Percentiles rank a stretch among this genome's conserved stretches.
These are phyloP conservation scores for Escovopsis sp. DNA, from an alignment of 2,329 filamentous ascomycete species.

Conservation along the genomic window DNA sequence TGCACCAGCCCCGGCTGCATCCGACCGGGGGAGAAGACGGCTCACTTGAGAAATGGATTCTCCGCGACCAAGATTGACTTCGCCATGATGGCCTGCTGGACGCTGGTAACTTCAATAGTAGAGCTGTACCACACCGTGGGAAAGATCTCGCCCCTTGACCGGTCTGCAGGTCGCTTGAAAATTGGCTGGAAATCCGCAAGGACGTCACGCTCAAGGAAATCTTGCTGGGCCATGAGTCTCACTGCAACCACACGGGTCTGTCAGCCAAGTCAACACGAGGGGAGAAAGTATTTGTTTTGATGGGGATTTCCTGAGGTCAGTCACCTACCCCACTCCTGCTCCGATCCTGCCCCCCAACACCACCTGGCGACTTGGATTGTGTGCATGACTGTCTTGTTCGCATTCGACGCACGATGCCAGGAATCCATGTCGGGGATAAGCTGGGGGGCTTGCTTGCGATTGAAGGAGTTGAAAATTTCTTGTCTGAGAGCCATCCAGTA, in stretches of 20 bases:
- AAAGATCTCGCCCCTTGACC: conserved; percentile 24
- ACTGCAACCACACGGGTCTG: conserved; percentile 9
- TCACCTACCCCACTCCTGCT: conserved; percentile 23
- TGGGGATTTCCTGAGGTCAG: not conserved
- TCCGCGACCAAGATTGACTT: conserved; percentile 26
- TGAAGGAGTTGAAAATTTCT: conserved; percentile 27
- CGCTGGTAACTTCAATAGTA: conserved; percentile 24
- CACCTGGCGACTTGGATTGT: conserved; percentile 27
- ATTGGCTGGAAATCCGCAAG: conserved; percentile 20
- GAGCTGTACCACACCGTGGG: conserved; percentile 25
- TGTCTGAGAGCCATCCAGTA: conserved; percentile 28
- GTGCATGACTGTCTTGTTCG: conserved; percentile 26
- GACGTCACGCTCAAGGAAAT: conserved; percentile 19
- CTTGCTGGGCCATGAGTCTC: conserved; percentile 22
- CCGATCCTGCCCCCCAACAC: conserved; percentile 23
- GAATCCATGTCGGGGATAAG: conserved; percentile 21
- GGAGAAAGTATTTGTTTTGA: too few relatives aligned
- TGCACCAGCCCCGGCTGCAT: too few relatives aligned
- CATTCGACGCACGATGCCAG: conserved; percentile 20
- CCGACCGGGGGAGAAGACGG: not conserved
- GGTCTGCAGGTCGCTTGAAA: conserved; percentile 19
- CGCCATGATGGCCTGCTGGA: conserved; percentile 25
- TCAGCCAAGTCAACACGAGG: not conserved
- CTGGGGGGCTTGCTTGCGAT: conserved; percentile 22
- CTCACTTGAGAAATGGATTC: conserved; percentile 22